A percentile compares a stretch with the other conserved stretches of the same genome.
Evolutionary conservation across 495 filamentous ascomycete genomes (phyloP).

Genomic region (Penicillium subrubescens): DNA sequence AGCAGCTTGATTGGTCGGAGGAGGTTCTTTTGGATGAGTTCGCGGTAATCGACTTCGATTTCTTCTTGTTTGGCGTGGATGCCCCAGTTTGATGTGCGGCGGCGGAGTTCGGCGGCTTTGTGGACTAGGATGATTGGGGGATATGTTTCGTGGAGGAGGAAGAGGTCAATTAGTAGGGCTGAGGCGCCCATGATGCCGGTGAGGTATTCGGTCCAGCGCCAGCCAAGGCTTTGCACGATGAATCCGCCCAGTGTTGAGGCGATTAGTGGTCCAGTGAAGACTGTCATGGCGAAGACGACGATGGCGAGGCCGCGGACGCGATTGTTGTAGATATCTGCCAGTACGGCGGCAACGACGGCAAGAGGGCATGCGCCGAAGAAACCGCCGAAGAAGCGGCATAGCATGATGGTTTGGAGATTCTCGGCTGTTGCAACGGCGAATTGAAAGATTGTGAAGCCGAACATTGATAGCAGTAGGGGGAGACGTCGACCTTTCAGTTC

Average conservation of each 20-base stretch:
- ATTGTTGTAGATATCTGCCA: conserved; percentile 87
- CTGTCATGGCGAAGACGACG: conserved; percentile 80
- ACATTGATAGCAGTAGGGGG: conserved; percentile 59
- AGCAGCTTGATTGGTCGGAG: conserved; percentile 77
- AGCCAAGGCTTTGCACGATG: conserved; percentile 71
- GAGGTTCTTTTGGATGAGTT: conserved; percentile 84
- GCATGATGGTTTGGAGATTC: conserved; percentile 63
- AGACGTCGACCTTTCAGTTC: conserved; percentile 62
- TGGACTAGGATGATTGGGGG: conserved; percentile 75
- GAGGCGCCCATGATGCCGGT: conserved; percentile 73
- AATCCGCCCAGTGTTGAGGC: conserved; percentile 87
- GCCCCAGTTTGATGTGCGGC: conserved; percentile 85
- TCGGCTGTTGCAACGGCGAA: conserved; percentile 20
- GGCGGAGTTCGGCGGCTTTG: conserved; percentile 78
- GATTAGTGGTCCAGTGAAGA: conserved; percentile 79
- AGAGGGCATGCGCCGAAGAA: conserved; percentile 74
- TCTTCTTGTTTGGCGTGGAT: conserved; percentile 95
- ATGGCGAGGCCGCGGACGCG: conserved; percentile 73
- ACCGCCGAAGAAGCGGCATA: conserved; percentile 84
- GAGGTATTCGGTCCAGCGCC: conserved; percentile 85
- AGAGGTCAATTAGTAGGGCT: conserved; percentile 66
- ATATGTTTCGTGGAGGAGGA: conserved; percentile 83
- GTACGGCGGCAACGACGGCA: conserved; percentile 82
- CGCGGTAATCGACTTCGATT: conserved; percentile 79
- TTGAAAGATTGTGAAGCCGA: conserved; percentile 19